These are phyloP conservation scores for Candolleomyces aberdarensis DNA, from an alignment of 768 basidiomycete species.

Conservation along the genomic window DNA sequence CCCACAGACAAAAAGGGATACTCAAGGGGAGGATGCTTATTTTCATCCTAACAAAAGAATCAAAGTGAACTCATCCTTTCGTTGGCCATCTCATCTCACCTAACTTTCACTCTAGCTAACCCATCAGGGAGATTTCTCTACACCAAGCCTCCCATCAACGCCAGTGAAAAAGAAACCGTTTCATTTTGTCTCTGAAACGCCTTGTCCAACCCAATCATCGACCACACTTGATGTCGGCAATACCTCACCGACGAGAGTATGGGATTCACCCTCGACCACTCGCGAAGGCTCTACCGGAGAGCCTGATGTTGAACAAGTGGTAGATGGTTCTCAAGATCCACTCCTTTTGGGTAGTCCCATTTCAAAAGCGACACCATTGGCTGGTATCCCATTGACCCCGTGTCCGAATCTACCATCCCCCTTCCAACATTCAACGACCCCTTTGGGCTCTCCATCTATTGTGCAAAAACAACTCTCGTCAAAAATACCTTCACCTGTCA, in stretches of 20 bases:
- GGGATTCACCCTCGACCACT: neutral
- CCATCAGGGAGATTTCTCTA: neutral
- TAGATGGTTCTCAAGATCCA: neutral
- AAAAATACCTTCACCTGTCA: neutral
- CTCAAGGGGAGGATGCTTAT: neutral
- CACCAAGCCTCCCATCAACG: neutral
- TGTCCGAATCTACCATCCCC: neutral
- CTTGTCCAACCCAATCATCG: neutral
- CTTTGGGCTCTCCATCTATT: neutral
- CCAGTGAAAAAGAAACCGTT: neutral
- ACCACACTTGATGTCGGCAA: neutral
- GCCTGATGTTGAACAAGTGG: neutral
- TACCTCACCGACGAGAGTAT: neutral
- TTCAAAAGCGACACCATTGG: neutral
- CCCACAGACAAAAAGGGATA: constrained; percentile 8
- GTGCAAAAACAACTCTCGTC: neutral
- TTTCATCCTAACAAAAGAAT: neutral
- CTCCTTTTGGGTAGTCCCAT: neutral
- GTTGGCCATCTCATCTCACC: neutral
- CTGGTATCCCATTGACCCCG: neutral
- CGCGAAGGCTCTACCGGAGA: neutral
- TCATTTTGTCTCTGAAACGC: neutral
- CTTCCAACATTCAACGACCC: neutral
- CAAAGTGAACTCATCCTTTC: neutral
- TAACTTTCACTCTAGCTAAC: neutral